These are phyloP conservation scores for Bipolaris sorokiniana DNA, from an alignment of 2,329 filamentous ascomycete species.

Conservation along the genomic window DNA sequence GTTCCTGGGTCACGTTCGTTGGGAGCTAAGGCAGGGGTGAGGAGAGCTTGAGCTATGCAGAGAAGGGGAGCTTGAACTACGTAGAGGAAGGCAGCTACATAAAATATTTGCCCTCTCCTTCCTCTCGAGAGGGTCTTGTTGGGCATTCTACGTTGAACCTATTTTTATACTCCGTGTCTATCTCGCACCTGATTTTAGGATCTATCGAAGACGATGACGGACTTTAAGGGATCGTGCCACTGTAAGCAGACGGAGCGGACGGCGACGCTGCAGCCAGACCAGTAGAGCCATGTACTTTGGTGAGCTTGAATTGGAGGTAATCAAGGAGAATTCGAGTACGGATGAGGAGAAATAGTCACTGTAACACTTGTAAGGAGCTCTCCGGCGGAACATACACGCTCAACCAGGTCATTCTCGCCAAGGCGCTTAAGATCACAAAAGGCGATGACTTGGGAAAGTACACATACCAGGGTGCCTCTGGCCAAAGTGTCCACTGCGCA, in stretches of 20 bases:
- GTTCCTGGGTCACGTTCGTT: background rate
- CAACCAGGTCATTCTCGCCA: slow-evolving; percentile 61
- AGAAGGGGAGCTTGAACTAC: background rate
- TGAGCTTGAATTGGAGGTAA: slow-evolving; percentile 33
- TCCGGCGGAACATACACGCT: slow-evolving; percentile 59
- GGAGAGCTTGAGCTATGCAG: too few species aligned
- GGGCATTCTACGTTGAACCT: slow-evolving; percentile 3
- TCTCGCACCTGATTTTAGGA: background rate
- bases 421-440: slow-evolving; percentile 59
- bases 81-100: slow-evolving; percentile 1
- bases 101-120: background rate
- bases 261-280: slow-evolving; percentile 55
- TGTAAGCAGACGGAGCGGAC: slow-evolving; percentile 62
- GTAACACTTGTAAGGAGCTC: slow-evolving; percentile 63
- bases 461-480: slow-evolving; percentile 63
- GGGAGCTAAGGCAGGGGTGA: background rate
- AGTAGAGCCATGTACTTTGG: slow-evolving; percentile 55
- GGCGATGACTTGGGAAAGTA: slow-evolving; percentile 58
- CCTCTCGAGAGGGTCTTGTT: slow-evolving; percentile 17
- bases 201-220: slow-evolving; percentile 48
- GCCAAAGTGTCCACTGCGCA: slow-evolving; percentile 60
- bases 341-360: slow-evolving; percentile 53
- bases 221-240: slow-evolving; percentile 60
- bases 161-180: background rate
- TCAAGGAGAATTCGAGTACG: background rate